Conservation (phyloP, 2,329 filamentous ascomycete genomes). For the Remersonia thermophila region DNA sequence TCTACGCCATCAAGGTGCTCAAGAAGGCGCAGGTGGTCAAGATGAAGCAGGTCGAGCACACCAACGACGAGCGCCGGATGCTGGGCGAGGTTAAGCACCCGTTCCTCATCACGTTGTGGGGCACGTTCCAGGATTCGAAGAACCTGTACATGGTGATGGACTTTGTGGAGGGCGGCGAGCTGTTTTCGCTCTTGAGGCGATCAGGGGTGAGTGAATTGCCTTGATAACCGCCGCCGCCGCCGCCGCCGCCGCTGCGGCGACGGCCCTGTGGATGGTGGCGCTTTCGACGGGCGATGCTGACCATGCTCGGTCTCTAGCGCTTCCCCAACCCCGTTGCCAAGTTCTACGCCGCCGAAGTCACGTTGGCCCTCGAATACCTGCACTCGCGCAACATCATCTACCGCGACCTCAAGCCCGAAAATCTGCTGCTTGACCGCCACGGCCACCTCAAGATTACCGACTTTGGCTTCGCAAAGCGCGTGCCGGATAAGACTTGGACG, state of each 20-base stretch:
- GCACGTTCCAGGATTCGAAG: slow-evolving; percentile 88
- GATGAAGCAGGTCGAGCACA: slow-evolving; percentile 99
- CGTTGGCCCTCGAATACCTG: slow-evolving; percentile 86
- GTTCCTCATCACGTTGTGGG: slow-evolving; percentile 95
- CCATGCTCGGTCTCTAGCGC: too few species aligned
- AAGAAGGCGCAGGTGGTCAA: slow-evolving; percentile 98
- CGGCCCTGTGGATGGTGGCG: too few species aligned
- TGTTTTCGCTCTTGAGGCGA: slow-evolving; percentile 90
- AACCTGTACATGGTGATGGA: slow-evolving; percentile 99
- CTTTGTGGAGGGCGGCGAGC: slow-evolving; percentile 94
- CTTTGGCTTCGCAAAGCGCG: slow-evolving; percentile 96
- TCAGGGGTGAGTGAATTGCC: slow-evolving; percentile 77
- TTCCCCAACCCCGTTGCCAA: slow-evolving; percentile 98
- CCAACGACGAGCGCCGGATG: slow-evolving; percentile 95
- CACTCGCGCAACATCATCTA: slow-evolving; percentile 96
- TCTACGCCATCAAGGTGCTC: slow-evolving; percentile 95
- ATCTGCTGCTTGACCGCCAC: slow-evolving; percentile 80
- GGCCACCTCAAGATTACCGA: slow-evolving; percentile 95
- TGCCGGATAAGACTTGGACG: slow-evolving; percentile 98
- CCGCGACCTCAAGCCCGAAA: slow-evolving; percentile 92
- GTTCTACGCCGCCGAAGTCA: slow-evolving; percentile 97
- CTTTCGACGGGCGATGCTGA: too few species aligned
- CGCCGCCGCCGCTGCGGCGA: too few species aligned
- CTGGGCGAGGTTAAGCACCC: slow-evolving; percentile 93
- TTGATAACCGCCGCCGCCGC: too few species aligned